These are phyloP conservation scores for Kewa caespitosa DNA, from an alignment of 179 eudicot genomes.

Conservation along the genomic window DNA sequence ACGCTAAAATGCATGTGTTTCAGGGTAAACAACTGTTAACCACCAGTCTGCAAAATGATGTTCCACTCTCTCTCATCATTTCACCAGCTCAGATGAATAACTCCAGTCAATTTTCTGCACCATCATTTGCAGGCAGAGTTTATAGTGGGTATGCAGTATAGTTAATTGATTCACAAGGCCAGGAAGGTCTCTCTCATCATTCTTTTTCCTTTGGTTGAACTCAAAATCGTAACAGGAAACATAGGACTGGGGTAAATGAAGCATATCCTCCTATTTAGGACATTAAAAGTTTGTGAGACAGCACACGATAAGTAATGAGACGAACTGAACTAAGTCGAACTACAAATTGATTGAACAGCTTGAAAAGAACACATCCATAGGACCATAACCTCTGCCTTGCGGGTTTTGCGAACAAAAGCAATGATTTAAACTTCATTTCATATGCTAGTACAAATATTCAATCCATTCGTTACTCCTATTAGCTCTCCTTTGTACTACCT, in stretches of 20 bases:
- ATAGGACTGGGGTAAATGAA: no score
- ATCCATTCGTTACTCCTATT: not conserved
- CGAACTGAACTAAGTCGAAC: not conserved
- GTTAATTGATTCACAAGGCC: not conserved
- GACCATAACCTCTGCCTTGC: no score
- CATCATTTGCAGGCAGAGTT: not conserved
- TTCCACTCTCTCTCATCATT: constrained; percentile 13
- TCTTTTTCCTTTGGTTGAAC: no score
- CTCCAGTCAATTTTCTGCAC: not conserved
- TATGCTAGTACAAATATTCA: not conserved
- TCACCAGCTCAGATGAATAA: constrained; percentile 3
- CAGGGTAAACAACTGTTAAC: no score
- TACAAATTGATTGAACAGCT: not conserved
- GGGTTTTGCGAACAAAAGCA: no score
- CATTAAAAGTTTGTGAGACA: no score
- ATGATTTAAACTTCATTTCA: not conserved
- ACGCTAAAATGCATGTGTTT: constrained; percentile 1
- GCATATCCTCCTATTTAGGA: no score
- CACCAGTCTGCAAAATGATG: no score
- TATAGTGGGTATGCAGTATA: not conserved
- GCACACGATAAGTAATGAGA: not conserved
- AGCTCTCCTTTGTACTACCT: not conserved
- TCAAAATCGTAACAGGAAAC: no score
- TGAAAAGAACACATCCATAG: not conserved
- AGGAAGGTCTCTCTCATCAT: no score